phyloP scores from a whole-genome alignment of 2,329 filamentous ascomycete genomes.

The Didymella segeticola region DNA sequence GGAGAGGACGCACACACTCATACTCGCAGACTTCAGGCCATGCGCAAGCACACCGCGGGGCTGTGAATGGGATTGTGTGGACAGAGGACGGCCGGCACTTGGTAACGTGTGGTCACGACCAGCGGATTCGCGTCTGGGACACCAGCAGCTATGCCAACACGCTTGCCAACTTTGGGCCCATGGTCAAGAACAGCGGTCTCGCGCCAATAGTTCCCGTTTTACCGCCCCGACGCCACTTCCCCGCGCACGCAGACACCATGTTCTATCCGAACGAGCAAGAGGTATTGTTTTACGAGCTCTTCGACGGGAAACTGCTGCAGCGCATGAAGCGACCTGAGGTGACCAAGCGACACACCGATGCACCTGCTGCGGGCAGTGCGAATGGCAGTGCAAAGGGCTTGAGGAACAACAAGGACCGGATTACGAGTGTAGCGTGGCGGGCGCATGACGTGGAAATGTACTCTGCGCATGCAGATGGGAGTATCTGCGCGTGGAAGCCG shows the following conservation, averaged over 20 bases:
- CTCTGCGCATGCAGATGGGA: constrained; percentile 83
- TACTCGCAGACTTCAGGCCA: constrained; percentile 43
- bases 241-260: constrained; percentile 68
- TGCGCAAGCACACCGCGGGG: constrained; percentile 73
- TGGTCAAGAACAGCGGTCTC: constrained; percentile 70
- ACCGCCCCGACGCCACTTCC: constrained; percentile 67
- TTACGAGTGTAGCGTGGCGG: constrained; percentile 79
- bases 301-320: constrained; percentile 75
- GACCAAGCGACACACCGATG: constrained; percentile 20
- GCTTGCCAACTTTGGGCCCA: constrained; percentile 84
- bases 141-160: constrained; percentile 82
- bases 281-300: constrained; percentile 79
- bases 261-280: constrained; percentile 80
- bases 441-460: constrained; percentile 76
- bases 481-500: constrained; percentile 80
- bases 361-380: neutral
- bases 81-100: constrained; percentile 79
- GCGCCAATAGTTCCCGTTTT: constrained; percentile 53
- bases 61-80: constrained; percentile 87
- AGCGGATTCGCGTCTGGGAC: constrained; percentile 87
- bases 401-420: constrained; percentile 53
- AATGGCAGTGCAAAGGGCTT: constrained; percentile 49
- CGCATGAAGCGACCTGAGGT: constrained; percentile 69
- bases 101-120: constrained; percentile 82
- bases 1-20: constrained; percentile 54